Evolutionary conservation across 2,329 filamentous ascomycete genomes (phyloP), one percentile per base, ranked within the genome.

Genomic region (Monosporascus ibericus): DNA sequence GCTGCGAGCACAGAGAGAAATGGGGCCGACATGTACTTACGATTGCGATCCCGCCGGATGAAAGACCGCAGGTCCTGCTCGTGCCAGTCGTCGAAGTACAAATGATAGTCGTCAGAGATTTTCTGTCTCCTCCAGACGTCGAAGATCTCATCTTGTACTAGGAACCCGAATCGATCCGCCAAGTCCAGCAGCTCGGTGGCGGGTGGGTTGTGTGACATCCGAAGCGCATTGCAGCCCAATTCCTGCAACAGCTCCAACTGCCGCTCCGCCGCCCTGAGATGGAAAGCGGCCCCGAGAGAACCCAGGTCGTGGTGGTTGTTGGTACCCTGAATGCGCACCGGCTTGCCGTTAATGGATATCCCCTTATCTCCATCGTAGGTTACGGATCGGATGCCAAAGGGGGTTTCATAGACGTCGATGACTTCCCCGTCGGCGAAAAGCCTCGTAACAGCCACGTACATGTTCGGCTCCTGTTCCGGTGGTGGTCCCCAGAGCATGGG

Each of bases 141-240:
- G 55, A 80, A 81, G 20, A 78, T 74, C 62, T 81, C 78, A 55
- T 80, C 75, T 34, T 80, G 58, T 7, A 80, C 73, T 14, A 81
- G 47, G 50, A 80, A 72, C 0, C 77, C 77, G 63, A 75, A 65
- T 6, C 63, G 60, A 58, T 81, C 78, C 2, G 76, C 70, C n/a
- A 80, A 57, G 17, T 78, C 72, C 1, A 81, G 68, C 1, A 79
- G 60, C 53, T 79, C 77, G 0, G 75, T 66, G 0, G 77, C 75
- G 0, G 77, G 77, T 3, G 76, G 76, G 61, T 80, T 80, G 58
- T 81, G 78, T 1, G 76, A 72, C 48, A 72, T 79, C 6, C 77
- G 70, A 4, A 80, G 65, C 0, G 75, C 71, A 53, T 80, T 80
- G 58, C 61, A 62, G 17, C 78, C 78, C 66, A 80, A 69, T 7